These are phyloP conservation scores for Globisporangium camurandrum DNA, from an alignment of 352 stramenopile genomes.

Conservation along the genomic window DNA sequence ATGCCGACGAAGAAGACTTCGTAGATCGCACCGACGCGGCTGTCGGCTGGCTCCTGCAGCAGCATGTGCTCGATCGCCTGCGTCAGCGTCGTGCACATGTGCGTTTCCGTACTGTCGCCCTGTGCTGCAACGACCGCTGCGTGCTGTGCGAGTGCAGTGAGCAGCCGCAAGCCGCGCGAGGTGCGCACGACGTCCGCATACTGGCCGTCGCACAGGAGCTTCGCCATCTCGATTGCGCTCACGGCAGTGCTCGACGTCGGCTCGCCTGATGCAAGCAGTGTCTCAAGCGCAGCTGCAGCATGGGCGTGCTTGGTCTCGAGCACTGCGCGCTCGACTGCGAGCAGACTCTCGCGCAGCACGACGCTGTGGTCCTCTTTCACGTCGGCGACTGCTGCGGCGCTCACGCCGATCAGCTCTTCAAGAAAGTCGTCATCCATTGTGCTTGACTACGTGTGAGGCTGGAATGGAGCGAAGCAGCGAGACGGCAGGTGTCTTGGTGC, in stretches of 20 bases:
- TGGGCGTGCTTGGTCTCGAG: slow-evolving; percentile 38
- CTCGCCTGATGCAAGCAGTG: slow-evolving; percentile 1
- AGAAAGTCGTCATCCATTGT: slow-evolving; percentile 54
- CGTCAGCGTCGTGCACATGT: slow-evolving; percentile 40
- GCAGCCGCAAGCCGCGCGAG: slow-evolving; percentile 21
- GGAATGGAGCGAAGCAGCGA: no score
- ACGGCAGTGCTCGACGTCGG: slow-evolving; percentile 5
- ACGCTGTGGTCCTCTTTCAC: slow-evolving; percentile 28
- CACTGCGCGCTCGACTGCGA: slow-evolving; percentile 44
- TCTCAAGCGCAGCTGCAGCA: slow-evolving; percentile 17
- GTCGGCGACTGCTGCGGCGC: slow-evolving; percentile 28
- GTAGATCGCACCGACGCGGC: slow-evolving; percentile 35
- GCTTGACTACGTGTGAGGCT: no score
- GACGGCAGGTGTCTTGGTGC: no score
- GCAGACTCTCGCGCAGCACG: slow-evolving; percentile 24
- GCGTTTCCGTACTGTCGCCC: slow-evolving; percentile 19
- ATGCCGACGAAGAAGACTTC: slow-evolving; percentile 53
- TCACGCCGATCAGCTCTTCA: slow-evolving; percentile 52
- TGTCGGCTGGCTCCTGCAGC: slow-evolving; percentile 21
- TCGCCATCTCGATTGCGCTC: slow-evolving; percentile 34
- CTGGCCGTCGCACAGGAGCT: slow-evolving; percentile 45
- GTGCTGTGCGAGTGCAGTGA: slow-evolving; percentile 15
- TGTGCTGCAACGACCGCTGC: slow-evolving; percentile 6
- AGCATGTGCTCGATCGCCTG: slow-evolving; percentile 34
- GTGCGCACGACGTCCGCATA: slow-evolving; percentile 57